Evolutionary conservation across 2,329 filamentous ascomycete genomes (phyloP).

Genomic region (Talaromyces sp.): DNA sequence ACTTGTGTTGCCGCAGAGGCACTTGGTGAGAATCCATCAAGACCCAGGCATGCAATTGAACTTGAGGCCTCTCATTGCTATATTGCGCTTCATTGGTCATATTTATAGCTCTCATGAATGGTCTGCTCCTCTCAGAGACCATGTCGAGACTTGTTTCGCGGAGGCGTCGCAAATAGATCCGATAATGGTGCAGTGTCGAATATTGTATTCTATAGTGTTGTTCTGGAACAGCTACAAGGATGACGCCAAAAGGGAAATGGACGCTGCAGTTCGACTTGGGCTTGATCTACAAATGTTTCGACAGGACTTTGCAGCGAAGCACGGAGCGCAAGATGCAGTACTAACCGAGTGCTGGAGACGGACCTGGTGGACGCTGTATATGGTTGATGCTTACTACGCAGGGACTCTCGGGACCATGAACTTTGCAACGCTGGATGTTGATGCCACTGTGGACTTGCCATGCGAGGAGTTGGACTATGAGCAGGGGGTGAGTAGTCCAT

Average conservation of each 20-base stretch:
- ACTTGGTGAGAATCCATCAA: slow-evolving; percentile 12
- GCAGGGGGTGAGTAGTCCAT: slow-evolving; percentile 19
- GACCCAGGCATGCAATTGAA: slow-evolving; percentile 4
- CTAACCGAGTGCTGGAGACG: slow-evolving; percentile 43
- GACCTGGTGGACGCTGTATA: slow-evolving; percentile 47
- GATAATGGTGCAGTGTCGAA: slow-evolving; percentile 19
- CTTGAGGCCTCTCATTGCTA: slow-evolving; percentile 19
- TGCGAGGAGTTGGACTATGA: slow-evolving; percentile 31
- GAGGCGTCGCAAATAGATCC: slow-evolving; percentile 14
- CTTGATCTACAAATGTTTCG: slow-evolving; percentile 20
- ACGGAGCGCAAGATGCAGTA: slow-evolving; percentile 49
- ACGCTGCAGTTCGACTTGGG: slow-evolving; percentile 17
- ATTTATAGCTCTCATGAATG: slow-evolving; percentile 17
- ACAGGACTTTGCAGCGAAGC: slow-evolving; percentile 30
- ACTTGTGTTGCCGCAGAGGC: slow-evolving; percentile 19
- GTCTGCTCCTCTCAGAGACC: slow-evolving; percentile 14
- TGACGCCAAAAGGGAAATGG: slow-evolving; percentile 16
- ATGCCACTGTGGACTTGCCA: slow-evolving; percentile 23
- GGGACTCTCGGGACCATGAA: slow-evolving; percentile 44
- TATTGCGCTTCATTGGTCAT: slow-evolving; percentile 27
- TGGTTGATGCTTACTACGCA: slow-evolving; percentile 72
- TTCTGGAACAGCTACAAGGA: slow-evolving; percentile 21
- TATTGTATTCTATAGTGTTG: slow-evolving; percentile 22
- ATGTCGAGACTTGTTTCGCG: slow-evolving; percentile 13
- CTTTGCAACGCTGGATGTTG: slow-evolving; percentile 18